These are phyloP conservation scores for Smallanthus sonchifolius DNA, from an alignment of 129 eudicot species.

Conservation along the genomic window DNA sequence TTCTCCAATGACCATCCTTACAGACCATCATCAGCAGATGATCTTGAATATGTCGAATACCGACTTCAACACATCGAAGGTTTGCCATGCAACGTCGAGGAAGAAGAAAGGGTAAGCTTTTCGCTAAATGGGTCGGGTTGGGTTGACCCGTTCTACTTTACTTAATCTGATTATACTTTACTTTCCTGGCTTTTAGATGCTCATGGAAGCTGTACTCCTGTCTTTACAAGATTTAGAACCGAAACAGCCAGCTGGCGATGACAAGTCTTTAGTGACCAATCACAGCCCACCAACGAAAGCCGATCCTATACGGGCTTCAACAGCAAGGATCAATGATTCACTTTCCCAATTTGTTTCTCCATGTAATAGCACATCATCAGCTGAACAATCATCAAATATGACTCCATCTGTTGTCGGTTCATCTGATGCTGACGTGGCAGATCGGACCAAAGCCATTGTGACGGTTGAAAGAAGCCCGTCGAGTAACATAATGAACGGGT, in stretches of 20 bases:
- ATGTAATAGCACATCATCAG: conserved; percentile 31
- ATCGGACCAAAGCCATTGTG: conserved; percentile 68
- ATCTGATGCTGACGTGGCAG: conserved; percentile 43
- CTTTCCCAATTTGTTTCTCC: conserved; percentile 31
- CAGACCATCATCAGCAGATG: conserved; percentile 53
- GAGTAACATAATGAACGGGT: conserved; percentile 74
- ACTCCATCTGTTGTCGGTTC: conserved; percentile 27
- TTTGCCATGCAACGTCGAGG: conserved; percentile 71
- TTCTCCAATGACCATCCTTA: conserved; percentile 53
- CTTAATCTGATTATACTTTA: not conserved
- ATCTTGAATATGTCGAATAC: conserved; percentile 88
- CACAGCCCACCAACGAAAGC: conserved; percentile 6
- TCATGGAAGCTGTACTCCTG: conserved; percentile 75
- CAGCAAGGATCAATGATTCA: conserved; percentile 30
- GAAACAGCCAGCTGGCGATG: conserved; percentile 16
- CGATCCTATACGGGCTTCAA: conserved; percentile 18
- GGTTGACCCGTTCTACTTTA: not conserved
- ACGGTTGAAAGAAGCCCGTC: conserved; percentile 62
- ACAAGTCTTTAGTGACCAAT: conserved; percentile 1
- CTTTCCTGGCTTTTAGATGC: conserved; percentile 45
- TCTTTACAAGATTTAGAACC: conserved; percentile 62
- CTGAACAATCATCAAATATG: conserved; percentile 16
- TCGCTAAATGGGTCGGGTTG: not conserved
- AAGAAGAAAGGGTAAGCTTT: conserved; percentile 79
- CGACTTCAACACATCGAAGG: conserved; percentile 63